Conservation (phyloP, 768 basidiomycete genomes). For the Tylopilus intermedius region DNA sequence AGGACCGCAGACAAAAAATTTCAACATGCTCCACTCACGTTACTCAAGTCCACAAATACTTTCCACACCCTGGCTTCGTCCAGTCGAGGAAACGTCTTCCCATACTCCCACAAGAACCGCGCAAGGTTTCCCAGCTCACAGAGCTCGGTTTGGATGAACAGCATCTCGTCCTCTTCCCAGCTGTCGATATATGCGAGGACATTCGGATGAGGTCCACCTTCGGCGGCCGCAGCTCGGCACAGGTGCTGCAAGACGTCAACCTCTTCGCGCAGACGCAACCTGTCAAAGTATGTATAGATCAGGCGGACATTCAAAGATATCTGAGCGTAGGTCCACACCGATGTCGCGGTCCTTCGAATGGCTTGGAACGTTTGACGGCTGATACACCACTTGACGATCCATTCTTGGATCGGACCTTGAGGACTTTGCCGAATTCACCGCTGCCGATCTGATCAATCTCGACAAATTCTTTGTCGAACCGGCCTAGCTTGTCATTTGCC, state of each 20-base stretch:
- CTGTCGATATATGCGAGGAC: constrained; percentile 87
- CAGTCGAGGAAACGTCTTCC: constrained; percentile 73
- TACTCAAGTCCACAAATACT: constrained; percentile 83
- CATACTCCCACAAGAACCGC: constrained; percentile 88
- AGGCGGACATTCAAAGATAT: constrained; percentile 9
- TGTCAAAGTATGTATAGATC: constrained; percentile 29
- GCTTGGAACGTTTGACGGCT: constrained; percentile 93
- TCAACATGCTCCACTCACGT: constrained; percentile 49
- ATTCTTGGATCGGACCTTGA: constrained; percentile 72
- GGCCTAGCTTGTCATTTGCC: constrained; percentile 50
- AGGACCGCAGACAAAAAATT: constrained; percentile 1
- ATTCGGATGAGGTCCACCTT: constrained; percentile 56
- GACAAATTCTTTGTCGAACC: constrained; percentile 77
- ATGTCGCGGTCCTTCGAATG: constrained; percentile 86
- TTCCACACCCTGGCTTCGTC: constrained; percentile 97
- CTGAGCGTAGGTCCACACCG: constrained; percentile 48
- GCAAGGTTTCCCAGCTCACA: constrained; percentile 91
- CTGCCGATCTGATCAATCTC: constrained; percentile 80
- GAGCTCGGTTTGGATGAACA: constrained; percentile 92
- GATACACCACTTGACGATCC: constrained; percentile 50
- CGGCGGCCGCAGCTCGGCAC: constrained; percentile 29
- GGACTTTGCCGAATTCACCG: constrained; percentile 91
- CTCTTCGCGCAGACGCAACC: constrained; percentile 87
- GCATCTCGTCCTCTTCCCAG: constrained; percentile 87
- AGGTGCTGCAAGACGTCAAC: constrained; percentile 87